These are phyloP conservation scores for Colletotrichum australisinense DNA, from an alignment of 2,329 filamentous ascomycete genomes.

Conservation along the genomic window DNA sequence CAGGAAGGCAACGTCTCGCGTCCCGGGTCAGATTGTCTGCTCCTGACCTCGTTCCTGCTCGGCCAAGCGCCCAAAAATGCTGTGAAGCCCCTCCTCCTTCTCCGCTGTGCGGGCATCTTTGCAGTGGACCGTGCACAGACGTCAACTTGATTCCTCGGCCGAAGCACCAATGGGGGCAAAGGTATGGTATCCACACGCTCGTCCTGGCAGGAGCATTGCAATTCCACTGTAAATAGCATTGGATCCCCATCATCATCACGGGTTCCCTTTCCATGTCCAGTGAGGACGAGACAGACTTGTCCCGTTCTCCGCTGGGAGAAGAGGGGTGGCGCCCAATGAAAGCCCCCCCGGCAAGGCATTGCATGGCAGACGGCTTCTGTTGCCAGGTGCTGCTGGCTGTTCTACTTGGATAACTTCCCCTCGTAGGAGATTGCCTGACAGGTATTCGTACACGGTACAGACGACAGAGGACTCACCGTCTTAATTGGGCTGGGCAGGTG, in stretches of 20 bases:
- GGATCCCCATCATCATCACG: constrained; percentile 16
- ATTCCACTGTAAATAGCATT: constrained; percentile 30
- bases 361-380: constrained; percentile 9
- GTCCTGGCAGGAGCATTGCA: constrained; percentile 25
- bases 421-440: constrained; percentile 15
- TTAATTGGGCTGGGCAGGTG: background rate
- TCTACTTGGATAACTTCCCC: background rate
- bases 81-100: constrained; percentile 24
- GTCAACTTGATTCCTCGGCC: constrained; percentile 7
- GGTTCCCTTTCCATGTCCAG: constrained; percentile 14
- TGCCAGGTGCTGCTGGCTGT: background rate
- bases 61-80: constrained; percentile 33
- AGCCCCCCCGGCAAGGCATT: constrained; percentile 17
- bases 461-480: background rate
- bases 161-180: constrained; percentile 15
- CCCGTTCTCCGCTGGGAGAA: constrained; percentile 10
- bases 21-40: background rate
- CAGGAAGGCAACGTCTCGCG: background rate
- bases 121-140: constrained; percentile 24
- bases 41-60: constrained; percentile 2
- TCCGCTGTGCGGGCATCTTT: constrained; percentile 19
- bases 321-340: constrained; percentile 5
- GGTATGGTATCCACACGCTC: constrained; percentile 11
- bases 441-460: background rate
- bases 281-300: constrained; percentile 16